These are phyloP conservation scores for Nadsonia commutata DNA, from an alignment of 1,139 yeast species.

Conservation along the genomic window DNA sequence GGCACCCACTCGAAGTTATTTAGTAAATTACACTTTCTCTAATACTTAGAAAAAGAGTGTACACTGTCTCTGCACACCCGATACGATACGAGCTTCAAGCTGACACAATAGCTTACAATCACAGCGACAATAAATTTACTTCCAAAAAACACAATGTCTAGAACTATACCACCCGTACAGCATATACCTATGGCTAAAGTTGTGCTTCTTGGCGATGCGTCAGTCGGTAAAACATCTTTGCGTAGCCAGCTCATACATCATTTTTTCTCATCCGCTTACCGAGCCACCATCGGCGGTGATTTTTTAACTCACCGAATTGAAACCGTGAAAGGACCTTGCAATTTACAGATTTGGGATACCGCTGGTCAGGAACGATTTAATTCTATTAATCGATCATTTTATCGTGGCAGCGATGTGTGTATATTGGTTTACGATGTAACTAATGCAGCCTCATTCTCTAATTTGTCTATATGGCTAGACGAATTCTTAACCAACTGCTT, in stretches of 20 bases:
- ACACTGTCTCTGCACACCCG: too few relatives aligned
- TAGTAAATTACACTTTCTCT: too few relatives aligned
- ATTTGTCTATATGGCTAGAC: conserved; percentile 84
- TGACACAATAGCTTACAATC: too few relatives aligned
- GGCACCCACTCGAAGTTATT: too few relatives aligned
- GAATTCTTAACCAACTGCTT: conserved; percentile 90
- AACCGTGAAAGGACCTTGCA: conserved; percentile 67
- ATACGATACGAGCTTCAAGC: too few relatives aligned
- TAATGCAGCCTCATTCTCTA: conserved; percentile 82
- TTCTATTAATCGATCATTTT: conserved; percentile 91
- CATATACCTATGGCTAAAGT: conserved; percentile 87
- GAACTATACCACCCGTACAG: too few relatives aligned
- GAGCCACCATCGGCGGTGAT: conserved; percentile 97
- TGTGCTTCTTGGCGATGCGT: conserved; percentile 90
- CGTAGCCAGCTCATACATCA: conserved; percentile 94
- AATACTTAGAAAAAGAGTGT: too few relatives aligned
- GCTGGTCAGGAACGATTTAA: conserved; percentile 87
- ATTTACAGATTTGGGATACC: conserved; percentile 83
- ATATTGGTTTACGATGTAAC: conserved; percentile 91
- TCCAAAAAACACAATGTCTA: too few relatives aligned
- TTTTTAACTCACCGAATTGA: conserved; percentile 81
- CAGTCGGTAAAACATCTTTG: conserved; percentile 93
- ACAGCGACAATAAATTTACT: too few relatives aligned
- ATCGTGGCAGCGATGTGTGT: conserved; percentile 97
- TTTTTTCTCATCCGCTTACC: conserved; percentile 88